A percentile compares a stretch with the other conserved stretches of the same genome.
These are phyloP conservation scores for Agarophyton chilense DNA, from an alignment of 23 red algal species.

Conservation along the genomic window DNA sequence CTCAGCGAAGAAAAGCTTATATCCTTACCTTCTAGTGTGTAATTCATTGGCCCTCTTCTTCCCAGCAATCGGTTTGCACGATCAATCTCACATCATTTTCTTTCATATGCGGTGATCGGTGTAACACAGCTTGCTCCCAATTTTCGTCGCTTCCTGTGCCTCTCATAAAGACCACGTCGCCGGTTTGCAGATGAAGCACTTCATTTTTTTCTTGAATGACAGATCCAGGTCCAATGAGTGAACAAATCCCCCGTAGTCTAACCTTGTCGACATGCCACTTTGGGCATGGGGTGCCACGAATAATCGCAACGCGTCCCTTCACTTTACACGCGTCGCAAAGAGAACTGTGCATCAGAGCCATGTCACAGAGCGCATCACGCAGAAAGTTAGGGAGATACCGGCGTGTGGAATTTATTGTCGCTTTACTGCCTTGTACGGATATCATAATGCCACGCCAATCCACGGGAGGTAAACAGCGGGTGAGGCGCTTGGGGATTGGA, in stretches of 20 bases:
- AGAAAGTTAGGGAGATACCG: not conserved
- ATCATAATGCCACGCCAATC: not conserved
- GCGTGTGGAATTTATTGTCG: not conserved
- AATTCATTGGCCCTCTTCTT: not conserved
- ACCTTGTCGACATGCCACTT: conserved; percentile 73
- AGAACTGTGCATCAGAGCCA: conserved; percentile 24
- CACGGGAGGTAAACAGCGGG: not conserved
- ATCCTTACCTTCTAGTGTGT: no score
- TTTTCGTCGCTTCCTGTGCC: conserved; percentile 21
- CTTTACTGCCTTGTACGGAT: not conserved
- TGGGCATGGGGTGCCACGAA: conserved; percentile 65
- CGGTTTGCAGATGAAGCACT: not conserved
- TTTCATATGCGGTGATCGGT: conserved; percentile 40
- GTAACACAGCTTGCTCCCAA: conserved; percentile 26
- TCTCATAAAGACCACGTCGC: conserved; percentile 54
- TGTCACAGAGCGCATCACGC: conserved; percentile 2
- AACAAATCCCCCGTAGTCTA: conserved; percentile 34
- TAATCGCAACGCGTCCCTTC: conserved; percentile 38
- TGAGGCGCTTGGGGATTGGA: conserved; percentile 1
- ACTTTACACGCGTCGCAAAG: not conserved
- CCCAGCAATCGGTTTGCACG: conserved; percentile 45
- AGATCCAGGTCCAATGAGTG: conserved; percentile 47
- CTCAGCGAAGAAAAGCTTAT: no score
- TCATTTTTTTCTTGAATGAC: conserved; percentile 9
- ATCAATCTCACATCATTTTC: conserved; percentile 14